Evolutionary conservation across 83 land plant genomes (phyloP).

Genomic region (Picea mariana): DNA sequence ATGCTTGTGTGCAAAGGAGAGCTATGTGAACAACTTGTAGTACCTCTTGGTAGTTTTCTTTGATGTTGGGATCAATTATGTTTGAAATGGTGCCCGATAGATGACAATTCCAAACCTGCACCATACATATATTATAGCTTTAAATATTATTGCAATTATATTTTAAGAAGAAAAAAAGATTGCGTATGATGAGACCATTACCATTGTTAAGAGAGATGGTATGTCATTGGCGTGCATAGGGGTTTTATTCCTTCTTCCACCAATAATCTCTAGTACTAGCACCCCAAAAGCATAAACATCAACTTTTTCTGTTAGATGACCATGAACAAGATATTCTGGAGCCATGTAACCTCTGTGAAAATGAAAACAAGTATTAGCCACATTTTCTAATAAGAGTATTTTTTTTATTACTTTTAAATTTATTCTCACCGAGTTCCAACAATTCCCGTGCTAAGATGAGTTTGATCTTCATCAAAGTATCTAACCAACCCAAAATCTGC

Average conservation of each 20-base stretch:
- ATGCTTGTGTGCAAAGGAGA: too few relatives aligned
- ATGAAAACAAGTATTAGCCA: too few relatives aligned
- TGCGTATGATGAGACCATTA: too few relatives aligned
- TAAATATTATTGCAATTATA: too few relatives aligned
- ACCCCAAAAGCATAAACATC: slow-evolving; percentile 16
- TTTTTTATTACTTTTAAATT: too few relatives aligned
- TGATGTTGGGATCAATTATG: neutral
- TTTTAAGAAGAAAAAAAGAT: too few relatives aligned
- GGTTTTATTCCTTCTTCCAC: neutral
- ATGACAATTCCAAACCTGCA: neutral
- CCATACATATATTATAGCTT: too few relatives aligned
- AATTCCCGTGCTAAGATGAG: slow-evolving; percentile 38
- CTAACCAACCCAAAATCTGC: slow-evolving; percentile 56
- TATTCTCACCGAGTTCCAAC: slow-evolving; percentile 22
- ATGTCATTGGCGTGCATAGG: neutral
- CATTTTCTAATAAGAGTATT: too few relatives aligned
- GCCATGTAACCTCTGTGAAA: slow-evolving; percentile 17
- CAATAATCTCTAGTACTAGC: slow-evolving; percentile 4
- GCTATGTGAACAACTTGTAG: neutral
- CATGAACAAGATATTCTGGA: slow-evolving; percentile 1
- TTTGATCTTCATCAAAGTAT: slow-evolving; percentile 26
- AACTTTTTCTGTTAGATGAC: neutral
- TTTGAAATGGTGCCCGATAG: neutral
- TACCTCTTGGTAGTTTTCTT: neutral
- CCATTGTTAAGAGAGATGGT: neutral